A percentile compares a stretch with the other conserved stretches of the same genome.
Conservation (phyloP, 2,329 filamentous ascomycete species). For the Paradendryphiella salina region DNA sequence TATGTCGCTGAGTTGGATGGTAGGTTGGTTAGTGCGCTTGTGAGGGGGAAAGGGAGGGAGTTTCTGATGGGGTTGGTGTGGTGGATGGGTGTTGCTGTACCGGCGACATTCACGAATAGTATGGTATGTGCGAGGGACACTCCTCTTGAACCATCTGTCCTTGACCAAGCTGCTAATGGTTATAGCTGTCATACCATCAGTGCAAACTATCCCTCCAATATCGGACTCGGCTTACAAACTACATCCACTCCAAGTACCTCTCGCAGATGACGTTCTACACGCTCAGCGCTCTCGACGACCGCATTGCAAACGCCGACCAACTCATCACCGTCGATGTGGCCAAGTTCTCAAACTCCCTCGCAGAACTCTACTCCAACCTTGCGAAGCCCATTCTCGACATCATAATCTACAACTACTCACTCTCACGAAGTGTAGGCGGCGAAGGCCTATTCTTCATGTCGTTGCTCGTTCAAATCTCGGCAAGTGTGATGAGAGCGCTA, state of each 20-base stretch:
- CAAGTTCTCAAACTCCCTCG: constrained; percentile 92
- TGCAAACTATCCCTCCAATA: constrained; percentile 92
- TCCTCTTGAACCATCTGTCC: background rate
- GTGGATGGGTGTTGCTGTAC: constrained; percentile 98
- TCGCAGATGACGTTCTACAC: constrained; percentile 98
- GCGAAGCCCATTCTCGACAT: constrained; percentile 95
- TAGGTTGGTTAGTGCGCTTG: constrained; percentile 85
- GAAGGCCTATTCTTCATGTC: constrained; percentile 97
- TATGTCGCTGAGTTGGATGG: constrained; percentile 97
- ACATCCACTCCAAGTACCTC: constrained; percentile 94
- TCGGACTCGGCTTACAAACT: constrained; percentile 86
- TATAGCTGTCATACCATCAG: constrained; percentile 90
- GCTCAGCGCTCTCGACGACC: constrained; percentile 89
- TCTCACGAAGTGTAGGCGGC: constrained; percentile 92
- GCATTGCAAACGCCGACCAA: constrained; percentile 98
- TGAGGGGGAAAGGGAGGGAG: constrained; percentile 86
- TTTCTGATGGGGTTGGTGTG: constrained; percentile 87
- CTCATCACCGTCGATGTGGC: constrained; percentile 95
- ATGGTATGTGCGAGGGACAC: constrained; percentile 75
- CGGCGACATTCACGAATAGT: constrained; percentile 96
- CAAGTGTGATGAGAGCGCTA: constrained; percentile 87
- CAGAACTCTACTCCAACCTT: constrained; percentile 93
- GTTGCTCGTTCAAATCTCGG: constrained; percentile 87
- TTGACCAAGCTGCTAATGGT: constrained; percentile 22
- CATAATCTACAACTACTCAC: constrained; percentile 92